Base-by-base conservation (phyloP, 345 rosid genomes). In the Lepidium didymum region DNA sequence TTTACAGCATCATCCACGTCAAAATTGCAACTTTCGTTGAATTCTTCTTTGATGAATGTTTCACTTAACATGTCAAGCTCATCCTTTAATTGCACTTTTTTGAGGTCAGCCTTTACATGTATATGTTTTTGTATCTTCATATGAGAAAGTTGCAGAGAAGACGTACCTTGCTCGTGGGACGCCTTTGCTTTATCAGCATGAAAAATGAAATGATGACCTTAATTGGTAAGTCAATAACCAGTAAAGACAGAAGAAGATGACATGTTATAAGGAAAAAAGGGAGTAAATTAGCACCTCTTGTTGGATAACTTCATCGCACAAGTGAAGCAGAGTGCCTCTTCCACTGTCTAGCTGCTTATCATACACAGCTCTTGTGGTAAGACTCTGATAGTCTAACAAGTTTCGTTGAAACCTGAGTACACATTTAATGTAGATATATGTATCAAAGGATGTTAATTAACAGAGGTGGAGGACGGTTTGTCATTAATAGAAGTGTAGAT, bases 271-370 rank as follows among this genome's bases (percentile, higher is more conserved):
- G 43, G 16, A 18, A 31, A 37, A 18, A 44, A 16, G 1, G 11
- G 54, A 56, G 74, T 3, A 18, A 56, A 6, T 73, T 5, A 50
- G 72, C 16, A 74, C 87, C 82, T 87, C 86, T 70, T 85, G 87
- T 73, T 83, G 90, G 41, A 85, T 81, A 64, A 84, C 90, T 29
- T 88, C 88, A 18, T 91, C 97, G 46, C 94, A 91, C 57, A 87
- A 69, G 78, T 89, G 96, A 67, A 91, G 91, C 69, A 88, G 88
- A 53, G 94, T 87, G 12, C 96, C 93, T 76, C 75, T 85, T 75
- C 94, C 97, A 69, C 94, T 89, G 59, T 91, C 96, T 27, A 91
- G 72, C 46, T 89, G 97, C 75, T 85, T 91, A 65, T 91, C 90
- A 58, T 84, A 89, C 74, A 86, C 81, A 18, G 85, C 86, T 77